Evolutionary conservation across 345 rosid genomes (phyloP).

Genomic region (Diplotaxis tenuifolia): DNA sequence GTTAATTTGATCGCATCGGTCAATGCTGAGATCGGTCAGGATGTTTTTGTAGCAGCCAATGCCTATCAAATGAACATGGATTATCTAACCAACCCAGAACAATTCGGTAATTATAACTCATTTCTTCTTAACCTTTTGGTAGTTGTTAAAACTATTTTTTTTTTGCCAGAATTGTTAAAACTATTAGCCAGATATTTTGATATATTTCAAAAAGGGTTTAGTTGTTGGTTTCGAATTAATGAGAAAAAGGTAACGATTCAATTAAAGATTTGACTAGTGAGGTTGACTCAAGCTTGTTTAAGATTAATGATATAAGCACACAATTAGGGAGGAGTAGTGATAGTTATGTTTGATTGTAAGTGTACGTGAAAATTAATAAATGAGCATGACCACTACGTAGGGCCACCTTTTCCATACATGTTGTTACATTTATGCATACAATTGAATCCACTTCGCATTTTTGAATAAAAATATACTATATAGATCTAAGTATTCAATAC

Average conservation of each 20-base stretch:
- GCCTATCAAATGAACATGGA: constrained; percentile 50
- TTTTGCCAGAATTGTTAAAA: too few relatives aligned
- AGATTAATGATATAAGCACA: background rate
- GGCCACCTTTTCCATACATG: constrained; percentile 19
- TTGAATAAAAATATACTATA: background rate
- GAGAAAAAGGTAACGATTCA: background rate
- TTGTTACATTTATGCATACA: constrained; percentile 14
- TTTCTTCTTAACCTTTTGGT: too few relatives aligned
- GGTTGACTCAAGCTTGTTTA: background rate
- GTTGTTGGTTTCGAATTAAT: background rate
- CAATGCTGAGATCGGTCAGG: constrained; percentile 52
- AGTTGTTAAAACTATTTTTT: too few relatives aligned
- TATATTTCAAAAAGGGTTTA: background rate
- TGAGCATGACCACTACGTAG: constrained; percentile 25
- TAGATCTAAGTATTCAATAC: background rate
- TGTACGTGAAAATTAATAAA: constrained; percentile 19
- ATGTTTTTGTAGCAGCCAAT: constrained; percentile 58
- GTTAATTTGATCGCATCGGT: constrained; percentile 46
- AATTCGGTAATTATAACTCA: constrained; percentile 45
- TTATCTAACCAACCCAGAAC: constrained; percentile 57
- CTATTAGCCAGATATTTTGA: background rate
- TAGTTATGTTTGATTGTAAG: background rate
- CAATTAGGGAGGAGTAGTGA: background rate
- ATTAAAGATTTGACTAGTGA: background rate
- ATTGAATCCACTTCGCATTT: background rate